Evolutionary conservation across 495 filamentous ascomycete genomes (phyloP), one percentile per base, ranked within the genome.

Genomic region (Ascobolus immersus): DNA sequence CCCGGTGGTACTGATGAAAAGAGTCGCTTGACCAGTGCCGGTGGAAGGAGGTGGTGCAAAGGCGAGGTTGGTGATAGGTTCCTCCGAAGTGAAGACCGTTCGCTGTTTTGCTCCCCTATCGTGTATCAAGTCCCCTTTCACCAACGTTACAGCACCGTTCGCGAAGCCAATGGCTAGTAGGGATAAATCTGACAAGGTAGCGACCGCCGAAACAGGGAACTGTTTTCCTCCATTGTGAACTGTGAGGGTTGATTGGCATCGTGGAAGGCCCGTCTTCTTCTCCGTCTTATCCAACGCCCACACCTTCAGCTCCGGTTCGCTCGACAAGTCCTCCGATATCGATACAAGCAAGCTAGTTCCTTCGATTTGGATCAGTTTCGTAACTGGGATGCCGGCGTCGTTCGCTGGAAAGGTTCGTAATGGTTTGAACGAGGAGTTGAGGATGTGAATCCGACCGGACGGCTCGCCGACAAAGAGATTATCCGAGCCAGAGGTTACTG

Each of bases 41-140:
- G 2, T 2, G 10, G 9, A 19, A 5, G 11, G 19, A n/a, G 45
- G 45, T 17, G 45, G 46, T 8, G 47, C 49, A 37, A 50, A 50
- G 28, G 47, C 49, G 7, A 50, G 32, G 23, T 50, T 86, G 0
- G 86, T 96, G 23, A 96, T 73, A 0, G 86, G 86, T 44, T 96
- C 86, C 43, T 94, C 81, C 2, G 82, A 91, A 45, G 93, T 86
- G 54, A 90, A 89, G 18, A 96, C 80, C 18, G 84, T 84, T 15
- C 89, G 68, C 51, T 96, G 86, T 49, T 80, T 82, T 22, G 86
- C 77, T n/a, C 86, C 86, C 38, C 81, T 68, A 50, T 94, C 89
- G 50, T 94, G 77, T 38, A 96, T 81, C 29, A 96, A 55, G 53
- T 96, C 86, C 34, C 86, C 86, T 24, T 86, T 67, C 37, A 96